A percentile compares a stretch with the other conserved stretches of the same genome.
phyloP scores from a whole-genome alignment of 1,139 yeast genomes.

The Yamadazyma dendronema region DNA sequence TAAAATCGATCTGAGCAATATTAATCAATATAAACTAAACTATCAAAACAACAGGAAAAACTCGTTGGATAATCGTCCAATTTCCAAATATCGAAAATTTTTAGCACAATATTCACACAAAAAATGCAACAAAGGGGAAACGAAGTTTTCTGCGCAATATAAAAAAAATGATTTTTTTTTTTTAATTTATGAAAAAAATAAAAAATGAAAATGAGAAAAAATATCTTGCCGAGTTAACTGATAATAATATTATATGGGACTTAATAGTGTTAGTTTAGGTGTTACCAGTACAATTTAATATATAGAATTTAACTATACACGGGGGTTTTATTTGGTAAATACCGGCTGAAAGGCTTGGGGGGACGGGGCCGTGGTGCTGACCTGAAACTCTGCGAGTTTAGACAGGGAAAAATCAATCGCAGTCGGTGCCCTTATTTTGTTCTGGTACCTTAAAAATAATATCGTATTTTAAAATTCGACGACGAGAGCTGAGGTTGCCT shows the following conservation, averaged over 20 bases:
- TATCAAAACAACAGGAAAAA: no score
- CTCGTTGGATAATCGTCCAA: no score
- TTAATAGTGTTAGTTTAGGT: no score
- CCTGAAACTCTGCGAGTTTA: slow-evolving; percentile 1
- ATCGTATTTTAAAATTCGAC: slow-evolving; percentile 11
- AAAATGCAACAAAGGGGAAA: slow-evolving; percentile 6
- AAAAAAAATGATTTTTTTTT: slow-evolving; percentile 3
- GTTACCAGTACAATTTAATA: no score
- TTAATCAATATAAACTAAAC: no score
- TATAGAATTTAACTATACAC: no score
- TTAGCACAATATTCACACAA: neutral
- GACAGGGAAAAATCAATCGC: slow-evolving; percentile 1
- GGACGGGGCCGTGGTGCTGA: no score
- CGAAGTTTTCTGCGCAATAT: slow-evolving; percentile 7
- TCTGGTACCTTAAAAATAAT: slow-evolving; percentile 10
- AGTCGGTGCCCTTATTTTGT: slow-evolving; percentile 5
- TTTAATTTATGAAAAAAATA: neutral
- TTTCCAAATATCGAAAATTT: neutral
- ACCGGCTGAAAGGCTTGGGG: no score
- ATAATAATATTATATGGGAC: neutral
- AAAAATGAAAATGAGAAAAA: neutral
- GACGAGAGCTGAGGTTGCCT: slow-evolving; percentile 1
- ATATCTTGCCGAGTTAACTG: neutral
- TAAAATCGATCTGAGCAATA: no score
- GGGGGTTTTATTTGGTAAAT: no score